Percentiles rank a stretch among this genome's conserved stretches.
Conservation (phyloP, 768 basidiomycete species). For the Termitomyces bulborhizus region DNA sequence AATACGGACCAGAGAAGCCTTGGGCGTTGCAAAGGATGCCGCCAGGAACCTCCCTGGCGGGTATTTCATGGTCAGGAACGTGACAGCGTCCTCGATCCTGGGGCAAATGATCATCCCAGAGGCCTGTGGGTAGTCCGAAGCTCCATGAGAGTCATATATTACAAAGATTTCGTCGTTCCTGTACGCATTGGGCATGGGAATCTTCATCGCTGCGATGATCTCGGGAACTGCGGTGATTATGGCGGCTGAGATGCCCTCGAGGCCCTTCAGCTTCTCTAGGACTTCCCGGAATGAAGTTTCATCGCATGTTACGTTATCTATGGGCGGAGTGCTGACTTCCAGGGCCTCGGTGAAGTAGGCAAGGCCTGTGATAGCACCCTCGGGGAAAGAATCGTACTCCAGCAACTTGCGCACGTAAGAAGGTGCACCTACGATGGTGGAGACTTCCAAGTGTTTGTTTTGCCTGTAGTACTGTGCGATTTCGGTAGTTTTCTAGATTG, state of each 20-base stretch:
- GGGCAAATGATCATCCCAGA: not conserved
- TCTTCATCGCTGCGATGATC: not conserved
- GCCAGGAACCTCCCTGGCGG: rapidly evolving
- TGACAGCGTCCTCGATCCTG: not conserved
- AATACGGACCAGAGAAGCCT: too few relatives aligned
- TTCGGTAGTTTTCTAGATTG: not conserved
- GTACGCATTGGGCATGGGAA: not conserved
- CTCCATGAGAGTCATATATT: not conserved
- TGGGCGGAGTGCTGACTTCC: not conserved
- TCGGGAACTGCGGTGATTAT: not conserved
- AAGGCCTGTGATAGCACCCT: not conserved
- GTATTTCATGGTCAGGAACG: not conserved
- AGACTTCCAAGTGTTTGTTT: not conserved
- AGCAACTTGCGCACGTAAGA: not conserved
- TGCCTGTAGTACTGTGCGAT: not conserved
- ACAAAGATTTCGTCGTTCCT: not conserved
- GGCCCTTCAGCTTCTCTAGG: not conserved
- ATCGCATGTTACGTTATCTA: not conserved
- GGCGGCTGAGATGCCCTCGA: not conserved
- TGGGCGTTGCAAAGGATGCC: not conserved
- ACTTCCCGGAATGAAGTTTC: not conserved
- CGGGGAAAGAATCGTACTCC: too few relatives aligned
- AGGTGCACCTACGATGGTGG: not conserved
- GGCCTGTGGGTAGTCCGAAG: not conserved
- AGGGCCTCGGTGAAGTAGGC: not conserved